Base-by-base conservation (phyloP, 129 eudicot species). In the Tagetes patula region DNA sequence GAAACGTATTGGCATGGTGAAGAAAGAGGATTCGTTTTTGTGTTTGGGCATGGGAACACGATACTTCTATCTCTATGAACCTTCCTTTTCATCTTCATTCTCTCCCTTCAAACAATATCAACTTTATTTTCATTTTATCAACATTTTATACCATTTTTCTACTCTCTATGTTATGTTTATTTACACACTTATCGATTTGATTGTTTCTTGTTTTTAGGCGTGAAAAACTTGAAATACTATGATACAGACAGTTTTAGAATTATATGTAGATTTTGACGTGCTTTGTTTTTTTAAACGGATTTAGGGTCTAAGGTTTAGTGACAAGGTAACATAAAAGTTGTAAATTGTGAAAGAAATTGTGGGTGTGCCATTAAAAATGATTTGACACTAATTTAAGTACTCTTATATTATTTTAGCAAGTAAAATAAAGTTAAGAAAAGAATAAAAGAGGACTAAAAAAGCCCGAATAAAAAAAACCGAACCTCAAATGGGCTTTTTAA, bases 1-100 rank as follows among this genome's bases (percentile, higher is more conserved):
- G 79, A 74, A 74, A 74, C 79, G 79, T 74, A 64, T 74, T 49
- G 72, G 65, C 54, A 74, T 74, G 40, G 79, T 74, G 41, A 64
- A 74, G 72, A 74, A 74, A 74, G 52, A 61, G 6, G 64, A 74
- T 74, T 74, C 79, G 78, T 39, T 74, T 63, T 9, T 38, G 54
- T 74, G 79, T 65, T 71, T 74, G 71, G 69, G 71, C 53, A 45
- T 63, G 78, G 71, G 71, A 43, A 66, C 71, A 66, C 71, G 71
- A 66, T 66, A 8, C 71, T 40, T 66, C 40, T 45, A 66, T 43
- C 71, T 66, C 54, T 42, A 66, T 66, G 71, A 38, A 66, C 71
- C 54, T 66, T 66, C 71, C 55, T 66, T 66, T 66, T 66, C 71
- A 66, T 66, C 40, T 66, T 27, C 39, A 42, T 66, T 43, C 71